Base-by-base conservation (phyloP, 306 rosid genomes). In the Abrus precatorius region DNA sequence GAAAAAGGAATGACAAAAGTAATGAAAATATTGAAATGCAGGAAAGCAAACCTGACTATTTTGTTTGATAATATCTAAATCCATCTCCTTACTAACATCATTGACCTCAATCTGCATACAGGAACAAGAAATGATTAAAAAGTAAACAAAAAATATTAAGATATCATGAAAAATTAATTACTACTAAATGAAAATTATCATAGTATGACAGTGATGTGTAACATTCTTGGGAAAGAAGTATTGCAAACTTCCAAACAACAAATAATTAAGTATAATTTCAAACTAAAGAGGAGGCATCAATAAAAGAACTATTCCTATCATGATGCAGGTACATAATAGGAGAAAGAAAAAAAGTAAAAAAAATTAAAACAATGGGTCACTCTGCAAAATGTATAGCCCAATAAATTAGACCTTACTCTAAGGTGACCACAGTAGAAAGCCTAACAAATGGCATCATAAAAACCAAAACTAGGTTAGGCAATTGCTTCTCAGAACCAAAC, bases 21-120 rank as follows among this genome's bases (percentile, higher is more conserved):
- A 77, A 67, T 41, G 14, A 64, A 62, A 61, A 27, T 65, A 45
- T 69, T 33, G 43, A 59, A 74, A 66, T 41, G 76, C 44, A 79
- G 28, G 76, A 85, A 78, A 50, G 67, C 86, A 77, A 81, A 95
- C 99, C 99, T 92, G 99, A 85, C 99, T 93, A 68, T 93, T 93
- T 87, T 93, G 99, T 87, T 92, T 93, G 85, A 96, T 93, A 86
- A 96, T 97, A 87, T 96, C 99, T 69, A 96, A 90, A 85, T 96
- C 99, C 99, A 96, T 96, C 87, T 96, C 99, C 88, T 90, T 96
- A 85, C 99, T 93, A 80, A 96, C 99, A 80, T 96, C 99, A 84
- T 96, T 87, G 79, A 96, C 98, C 86, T 96, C 99, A 81, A 96
- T 92, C 99, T 96, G 83, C 60, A 78, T 27, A 81, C 52, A 80